phyloP scores from a whole-genome alignment of 495 filamentous ascomycete genomes.

The Aspergillus taichungensis region DNA sequence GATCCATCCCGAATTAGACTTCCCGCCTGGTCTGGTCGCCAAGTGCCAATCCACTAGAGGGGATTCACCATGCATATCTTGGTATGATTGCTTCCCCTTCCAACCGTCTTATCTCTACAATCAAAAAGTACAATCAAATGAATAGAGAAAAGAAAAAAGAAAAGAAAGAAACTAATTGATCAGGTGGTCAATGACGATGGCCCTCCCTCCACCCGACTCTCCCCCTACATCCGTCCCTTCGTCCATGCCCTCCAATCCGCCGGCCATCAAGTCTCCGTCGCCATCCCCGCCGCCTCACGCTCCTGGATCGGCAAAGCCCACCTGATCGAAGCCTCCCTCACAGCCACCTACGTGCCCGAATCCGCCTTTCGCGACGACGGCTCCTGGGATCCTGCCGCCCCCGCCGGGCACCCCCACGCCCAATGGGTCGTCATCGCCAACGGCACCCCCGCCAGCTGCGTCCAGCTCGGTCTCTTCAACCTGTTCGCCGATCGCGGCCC shows the following conservation, averaged over 20 bases:
- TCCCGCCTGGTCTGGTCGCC: background rate
- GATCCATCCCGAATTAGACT: background rate
- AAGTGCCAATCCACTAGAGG: conserved; percentile 5
- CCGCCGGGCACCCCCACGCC: conserved; percentile 20
- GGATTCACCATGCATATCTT: conserved; percentile 38
- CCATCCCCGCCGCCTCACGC: conserved; percentile 80
- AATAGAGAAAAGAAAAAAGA: background rate
- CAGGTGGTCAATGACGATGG: conserved; percentile 91
- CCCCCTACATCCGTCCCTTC: conserved; percentile 83
- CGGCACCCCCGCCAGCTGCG: conserved; percentile 78
- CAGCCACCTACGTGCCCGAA: conserved; percentile 73
- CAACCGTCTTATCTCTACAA: conserved; percentile 1
- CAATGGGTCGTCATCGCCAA: conserved; percentile 80
- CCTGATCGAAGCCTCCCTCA: conserved; percentile 74
- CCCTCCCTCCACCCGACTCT: conserved; percentile 75
- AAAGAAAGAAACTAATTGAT: background rate
- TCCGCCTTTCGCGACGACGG: conserved; percentile 48
- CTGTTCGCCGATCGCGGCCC: conserved; percentile 67
- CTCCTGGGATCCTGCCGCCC: conserved; percentile 42
- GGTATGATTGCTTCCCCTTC: conserved; percentile 25
- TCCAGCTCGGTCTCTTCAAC: conserved; percentile 82
- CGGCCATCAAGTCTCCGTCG: conserved; percentile 85
- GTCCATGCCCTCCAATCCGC: conserved; percentile 64
- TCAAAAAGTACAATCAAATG: background rate
- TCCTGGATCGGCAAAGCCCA: conserved; percentile 99